Base-by-base conservation (phyloP, 1,284 basidiomycete species). In the Sanguinoderma infundibulare region DNA sequence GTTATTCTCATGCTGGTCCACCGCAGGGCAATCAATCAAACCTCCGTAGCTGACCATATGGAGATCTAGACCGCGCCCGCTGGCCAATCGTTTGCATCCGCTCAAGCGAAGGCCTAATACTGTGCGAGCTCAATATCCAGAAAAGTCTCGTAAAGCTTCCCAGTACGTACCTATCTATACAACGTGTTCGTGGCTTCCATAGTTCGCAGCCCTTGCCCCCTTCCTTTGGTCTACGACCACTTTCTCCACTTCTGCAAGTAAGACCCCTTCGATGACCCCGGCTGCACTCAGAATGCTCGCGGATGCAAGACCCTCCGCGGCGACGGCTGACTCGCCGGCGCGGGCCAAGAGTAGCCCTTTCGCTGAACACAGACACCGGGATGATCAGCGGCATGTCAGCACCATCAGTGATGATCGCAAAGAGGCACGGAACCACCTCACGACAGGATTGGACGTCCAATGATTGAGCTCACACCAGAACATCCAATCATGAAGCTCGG, bases 361-460 rank as follows among this genome's bases (percentile, higher is more conserved):
- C 15, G 15, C 26, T 26, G 28, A 30, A 47, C 36, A 17, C 28
- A 28, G 44, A 53, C 57, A 32, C 56, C 53, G 42, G 34, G 5
- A 35, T 46, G 50, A 65, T 62, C 60, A 59, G 59, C 60, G 64
- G 22, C 58, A 59, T 47, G 64, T 62, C 55, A 53, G 53, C 52
- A 20, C 53, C 5, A 50, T 49, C 61, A 55, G 60, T 59, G 64
- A 58, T 62, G 64, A 62, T 62, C 64, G 42, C 36, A 49, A 28
- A 42, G 61, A 55, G 55, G 39, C 51, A 57, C 38, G 17, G 26
- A 20, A 56, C 61, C 42, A n/a, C 53, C 59, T 44, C 54, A 52
- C 24, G 32, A 46, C 40, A 22, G 6, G n/a, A 17, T 30, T 35
- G 51, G 51, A 2, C 24, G 17, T 20, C 28, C 28, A 36, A 28